Percentiles rank a stretch among this genome's conserved stretches.
Evolutionary conservation across 2,329 filamentous ascomycete genomes (phyloP).

Genomic region (Triangularia verruculosa): DNA sequence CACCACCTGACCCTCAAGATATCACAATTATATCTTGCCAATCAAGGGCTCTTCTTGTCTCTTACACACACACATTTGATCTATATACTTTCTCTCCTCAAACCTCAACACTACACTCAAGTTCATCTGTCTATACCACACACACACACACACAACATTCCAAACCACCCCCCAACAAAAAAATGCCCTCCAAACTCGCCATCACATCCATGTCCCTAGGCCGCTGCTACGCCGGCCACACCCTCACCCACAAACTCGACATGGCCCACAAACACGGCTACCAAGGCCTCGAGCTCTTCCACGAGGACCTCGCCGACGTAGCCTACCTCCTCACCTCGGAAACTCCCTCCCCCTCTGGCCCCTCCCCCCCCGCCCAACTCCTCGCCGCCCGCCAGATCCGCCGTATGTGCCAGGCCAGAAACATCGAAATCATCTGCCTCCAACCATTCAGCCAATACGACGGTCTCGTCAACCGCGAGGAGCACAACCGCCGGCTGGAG

Average conservation of each 20-base stretch:
- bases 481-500: slow-evolving; percentile 55
- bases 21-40: too few relatives aligned
- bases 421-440: slow-evolving; percentile 61
- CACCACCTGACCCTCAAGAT: neutral
- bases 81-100: neutral
- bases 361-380: slow-evolving; percentile 34
- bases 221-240: slow-evolving; percentile 65
- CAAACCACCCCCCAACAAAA: slow-evolving; percentile 21
- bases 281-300: slow-evolving; percentile 71
- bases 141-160: neutral
- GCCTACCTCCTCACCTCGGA: slow-evolving; percentile 36
- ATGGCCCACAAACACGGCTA: slow-evolving; percentile 64
- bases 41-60: neutral
- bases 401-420: slow-evolving; percentile 53
- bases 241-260: slow-evolving; percentile 63
- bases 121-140: neutral
- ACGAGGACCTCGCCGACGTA: slow-evolving; percentile 68
- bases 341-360: slow-evolving; percentile 10
- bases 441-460: slow-evolving; percentile 80
- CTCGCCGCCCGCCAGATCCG: slow-evolving; percentile 57
- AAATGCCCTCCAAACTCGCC: slow-evolving; percentile 57
- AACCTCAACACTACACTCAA: neutral
- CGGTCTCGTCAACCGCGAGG: slow-evolving; percentile 61
- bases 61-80: neutral
- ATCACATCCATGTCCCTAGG: slow-evolving; percentile 79